Conservation (phyloP, 768 basidiomycete species). For the Boletus fagicola region DNA sequence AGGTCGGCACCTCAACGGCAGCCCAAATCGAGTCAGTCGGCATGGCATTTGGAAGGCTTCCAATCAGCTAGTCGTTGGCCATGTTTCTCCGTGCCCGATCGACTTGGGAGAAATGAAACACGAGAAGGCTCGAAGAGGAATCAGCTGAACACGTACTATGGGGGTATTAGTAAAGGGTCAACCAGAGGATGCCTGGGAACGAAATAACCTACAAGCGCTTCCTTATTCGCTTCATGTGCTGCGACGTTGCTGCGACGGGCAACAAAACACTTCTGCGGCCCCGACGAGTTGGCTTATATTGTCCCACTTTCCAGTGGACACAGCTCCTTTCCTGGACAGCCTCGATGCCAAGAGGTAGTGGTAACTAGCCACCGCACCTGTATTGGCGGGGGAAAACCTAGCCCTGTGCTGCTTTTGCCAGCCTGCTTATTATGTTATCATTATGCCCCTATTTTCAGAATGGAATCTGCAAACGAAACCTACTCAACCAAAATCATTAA, state of each 20-base stretch:
- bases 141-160: not conserved
- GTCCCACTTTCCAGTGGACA: not conserved
- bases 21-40: not conserved
- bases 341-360: not conserved
- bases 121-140: not conserved
- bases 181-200: constrained; percentile 1
- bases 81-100: not conserved
- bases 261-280: not conserved
- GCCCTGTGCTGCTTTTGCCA: too few relatives aligned
- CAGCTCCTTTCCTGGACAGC: not conserved
- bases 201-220: not conserved
- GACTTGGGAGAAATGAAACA: not conserved
- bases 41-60: constrained; percentile 5
- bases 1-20: not conserved
- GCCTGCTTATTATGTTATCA: too few relatives aligned
- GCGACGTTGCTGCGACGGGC: not conserved
- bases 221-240: not conserved
- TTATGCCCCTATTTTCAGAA: not conserved
- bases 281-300: not conserved
- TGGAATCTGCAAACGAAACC: not conserved
- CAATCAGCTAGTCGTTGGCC: not conserved
- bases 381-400: too few relatives aligned
- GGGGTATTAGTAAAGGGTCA: not conserved
- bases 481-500: not conserved
- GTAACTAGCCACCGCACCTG: not conserved